Evolutionary conservation across 768 basidiomycete species (phyloP), one percentile per base, ranked within the genome.

Genomic region (Gymnopilus junonius): DNA sequence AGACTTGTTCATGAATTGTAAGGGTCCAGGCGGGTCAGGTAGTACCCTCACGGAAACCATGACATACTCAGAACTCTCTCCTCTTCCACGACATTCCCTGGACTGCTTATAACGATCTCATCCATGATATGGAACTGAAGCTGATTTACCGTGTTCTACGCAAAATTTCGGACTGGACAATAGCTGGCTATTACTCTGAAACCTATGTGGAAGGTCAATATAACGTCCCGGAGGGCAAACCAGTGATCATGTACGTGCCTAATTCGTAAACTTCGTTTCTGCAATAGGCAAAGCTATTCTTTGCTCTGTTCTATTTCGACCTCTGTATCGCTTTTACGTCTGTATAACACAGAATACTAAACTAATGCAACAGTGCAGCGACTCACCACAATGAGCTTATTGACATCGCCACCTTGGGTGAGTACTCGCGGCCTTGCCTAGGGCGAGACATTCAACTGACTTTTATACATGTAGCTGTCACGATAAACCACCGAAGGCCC

Each of bases 351-450:
- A 10, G 27, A 32, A 51, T 32, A 17, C 48, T 51, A 7, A 51
- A 32, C n/a, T 51, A 51, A 46, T 43, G 35, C 4, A 40, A 31
- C 46, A 89, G 87, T 42, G 84, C 85, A 25, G 81, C 83, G 31
- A 85, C 83, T 3, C 90, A 90, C 70, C 83, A 87, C 61, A 92
- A 92, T 73, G 89, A 91, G 77, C 85, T 86, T 14, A 80, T 91
- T 23, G 89, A 90, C 64, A 83, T 82, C 35, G 82, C 80, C 4
- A 71, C 78, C 12, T 73, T 83, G 15, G 74, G 83, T 81, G 65
- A 66, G 78, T 63, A 21, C 27, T 46, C 25, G 46, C 42, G 8
- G 27, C 43, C 48, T 23, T 58, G 8, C 11, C 23, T 55, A 8
- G 39, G 17, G 10, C 31, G 43, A 43, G 40, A 50, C 34, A 55